Evolutionary conservation across 345 rosid genomes (phyloP), one percentile per base, ranked within the genome.

Genomic region (Linum lewisii): DNA sequence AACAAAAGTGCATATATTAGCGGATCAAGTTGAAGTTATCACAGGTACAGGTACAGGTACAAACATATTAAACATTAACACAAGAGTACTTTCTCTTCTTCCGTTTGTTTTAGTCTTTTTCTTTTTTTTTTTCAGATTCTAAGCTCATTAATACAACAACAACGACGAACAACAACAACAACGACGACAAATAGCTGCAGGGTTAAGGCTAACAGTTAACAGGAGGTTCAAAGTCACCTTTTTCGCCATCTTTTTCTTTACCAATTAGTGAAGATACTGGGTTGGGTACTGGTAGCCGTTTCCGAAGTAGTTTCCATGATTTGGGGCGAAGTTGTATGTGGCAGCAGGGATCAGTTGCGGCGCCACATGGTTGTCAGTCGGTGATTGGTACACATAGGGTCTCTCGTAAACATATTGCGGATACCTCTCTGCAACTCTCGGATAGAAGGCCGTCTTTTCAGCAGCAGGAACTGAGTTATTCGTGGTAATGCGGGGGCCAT

Each of bases 251-350:
- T 11, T 42, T 42, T 34, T 34, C 4, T 70, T 69, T 55, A 61
- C 72, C 64, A 70, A 65, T 78, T 81, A 92, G 82, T 84, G 90
- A 77, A 86, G 85, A 74, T 86, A 87, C 14, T 81, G 77, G 68
- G 91, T 75, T 69, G 83, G 95, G 80, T 87, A 93, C 77, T 83
- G 99, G 75, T 86, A 89, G 80, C 88, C 85, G 57, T 87, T 93
- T 63, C 90, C 94, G 6, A 84, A 93, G 82, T 80, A 93, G 94
- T 82, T 88, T 36, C 96, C 88, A 47, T 85, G 97, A 57, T 75
- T 78, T 11, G 84, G 95, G 44, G 83, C 58, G 65, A 89, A 80
- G 71, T 79, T 82, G 85, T 85, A 86, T 13, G 87, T 64, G 57
- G 88, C 80, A 9, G 86, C 62, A 45, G 73, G 81, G 67, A 80